A percentile compares a stretch with the other conserved stretches of the same genome.
Conservation (phyloP, 495 filamentous ascomycete genomes). For the Penicillium tannophilum region DNA sequence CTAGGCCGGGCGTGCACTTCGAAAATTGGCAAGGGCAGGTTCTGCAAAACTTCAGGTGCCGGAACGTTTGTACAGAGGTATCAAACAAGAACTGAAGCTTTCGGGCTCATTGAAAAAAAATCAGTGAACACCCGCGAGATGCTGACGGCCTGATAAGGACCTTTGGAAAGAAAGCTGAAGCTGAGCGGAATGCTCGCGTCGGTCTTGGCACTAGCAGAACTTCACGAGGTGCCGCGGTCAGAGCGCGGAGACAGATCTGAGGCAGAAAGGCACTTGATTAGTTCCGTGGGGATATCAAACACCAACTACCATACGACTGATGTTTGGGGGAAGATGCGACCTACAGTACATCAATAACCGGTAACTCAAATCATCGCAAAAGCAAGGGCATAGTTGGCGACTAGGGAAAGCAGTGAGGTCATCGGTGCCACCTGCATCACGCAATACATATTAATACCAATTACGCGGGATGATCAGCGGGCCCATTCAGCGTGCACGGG, state of each 20-base stretch:
- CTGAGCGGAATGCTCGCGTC: conserved; percentile 32
- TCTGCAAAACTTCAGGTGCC: background rate
- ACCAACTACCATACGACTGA: background rate
- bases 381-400: conserved; percentile 2
- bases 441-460: background rate
- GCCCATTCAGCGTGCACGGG: background rate
- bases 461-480: background rate
- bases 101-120: background rate
- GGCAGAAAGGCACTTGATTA: conserved; percentile 1
- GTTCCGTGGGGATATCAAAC: background rate
- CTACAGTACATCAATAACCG: background rate
- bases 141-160: background rate
- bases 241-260: conserved; percentile 14
- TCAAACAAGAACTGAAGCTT: background rate
- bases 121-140: background rate
- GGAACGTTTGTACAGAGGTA: background rate
- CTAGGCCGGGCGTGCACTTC: conserved; percentile 16
- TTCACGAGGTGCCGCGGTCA: conserved; percentile 28
- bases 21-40: conserved; percentile 12
- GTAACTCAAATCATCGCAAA: background rate
- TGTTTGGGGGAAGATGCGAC: background rate
- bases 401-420: conserved; percentile 28
- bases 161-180: conserved; percentile 9
- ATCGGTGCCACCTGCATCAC: conserved; percentile 23
- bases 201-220: conserved; percentile 27